Base-by-base conservation (phyloP, 1,284 basidiomycete species). In the Pseudozyma pruni region DNA sequence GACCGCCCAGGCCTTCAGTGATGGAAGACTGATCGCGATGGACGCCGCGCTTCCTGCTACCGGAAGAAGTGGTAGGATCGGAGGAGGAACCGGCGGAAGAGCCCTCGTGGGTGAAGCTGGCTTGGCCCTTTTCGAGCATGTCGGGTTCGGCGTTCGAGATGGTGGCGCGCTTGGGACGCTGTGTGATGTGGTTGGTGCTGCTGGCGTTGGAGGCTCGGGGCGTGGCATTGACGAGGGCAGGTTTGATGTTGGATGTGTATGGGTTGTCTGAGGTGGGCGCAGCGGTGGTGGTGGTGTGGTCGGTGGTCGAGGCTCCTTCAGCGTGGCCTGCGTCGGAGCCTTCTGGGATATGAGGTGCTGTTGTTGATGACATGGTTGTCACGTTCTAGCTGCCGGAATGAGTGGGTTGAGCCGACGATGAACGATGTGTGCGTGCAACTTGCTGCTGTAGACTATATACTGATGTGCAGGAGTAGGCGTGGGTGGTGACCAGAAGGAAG, bases 121-220 rank as follows among this genome's bases (percentile, higher is more conserved):
- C 48, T 38, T 62, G 50, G 8, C 71, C 64, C 47, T 63, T 63
- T 59, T 70, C 67, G 42, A 70, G 50, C 59, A 70, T 59, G 44
- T 69, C 64, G 35, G 66, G 66, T 8, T 69, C 66, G 2, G 60
- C 50, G 37, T 48, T 32, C 34, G 42, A 41, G 44, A 69, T 64
- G 60, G 61, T 69, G 44, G 64, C 61, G 33, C 66, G 60, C 42
- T 68, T 68, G 34, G 71, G 43, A 10, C 70, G 59, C 39, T 72
- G 70, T 13, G 60, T 59, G 51, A 68, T 42, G 33, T 53, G 48
- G 39, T 33, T 38, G 31, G 11, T 57, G 55, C 25, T 50, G 41
- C 41, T 52, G 33, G 47, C 42, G 31, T 40, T 45, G 38, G 46
- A 40, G 23, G 34, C 48, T 42, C 39, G 33, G 5, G 48, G 48